Evolutionary conservation across 2,329 filamentous ascomycete genomes (phyloP).

Genomic region (Dactylellina drechsleri): DNA sequence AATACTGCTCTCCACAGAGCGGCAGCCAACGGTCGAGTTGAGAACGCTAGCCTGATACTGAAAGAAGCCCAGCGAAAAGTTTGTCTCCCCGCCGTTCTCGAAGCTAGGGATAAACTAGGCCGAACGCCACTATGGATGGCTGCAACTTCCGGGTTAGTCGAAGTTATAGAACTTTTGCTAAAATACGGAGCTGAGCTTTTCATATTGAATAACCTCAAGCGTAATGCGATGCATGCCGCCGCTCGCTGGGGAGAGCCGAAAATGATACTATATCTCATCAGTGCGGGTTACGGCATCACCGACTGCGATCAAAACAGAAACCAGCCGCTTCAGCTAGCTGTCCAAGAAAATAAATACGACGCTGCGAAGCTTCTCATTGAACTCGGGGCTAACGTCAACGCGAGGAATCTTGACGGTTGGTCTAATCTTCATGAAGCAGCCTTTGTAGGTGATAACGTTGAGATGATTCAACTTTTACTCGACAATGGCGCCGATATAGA

Average conservation of each 20-base stretch:
- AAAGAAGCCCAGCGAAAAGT: slow-evolving; percentile 36
- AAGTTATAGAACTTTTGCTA: slow-evolving; percentile 21
- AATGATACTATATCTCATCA: slow-evolving; percentile 34
- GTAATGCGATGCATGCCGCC: slow-evolving; percentile 27
- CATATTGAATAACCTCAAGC: slow-evolving; percentile 1
- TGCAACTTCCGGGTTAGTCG: slow-evolving; percentile 23
- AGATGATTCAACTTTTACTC: slow-evolving; percentile 25
- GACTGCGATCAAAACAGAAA: slow-evolving; percentile 21
- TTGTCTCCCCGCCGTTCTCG: slow-evolving; percentile 28
- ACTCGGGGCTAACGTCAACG: slow-evolving; percentile 31
- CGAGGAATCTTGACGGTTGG: slow-evolving; percentile 28
- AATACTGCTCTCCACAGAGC: slow-evolving; percentile 24
- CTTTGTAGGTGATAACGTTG: slow-evolving; percentile 13
- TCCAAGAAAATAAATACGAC: slow-evolving; percentile 16
- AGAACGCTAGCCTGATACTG: slow-evolving; percentile 30
- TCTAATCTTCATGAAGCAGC: slow-evolving; percentile 35
- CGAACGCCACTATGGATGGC: slow-evolving; percentile 35
- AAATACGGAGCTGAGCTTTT: slow-evolving; percentile 32
- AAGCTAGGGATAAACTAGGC: slow-evolving; percentile 5
- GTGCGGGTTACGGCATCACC: slow-evolving; percentile 18
- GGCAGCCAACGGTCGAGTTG: slow-evolving; percentile 17
- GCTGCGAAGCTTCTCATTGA: slow-evolving; percentile 27
- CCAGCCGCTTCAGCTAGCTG: slow-evolving; percentile 28
- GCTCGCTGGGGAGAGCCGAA: slow-evolving; percentile 24
- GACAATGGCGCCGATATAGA: slow-evolving; percentile 37